phyloP scores from a whole-genome alignment of 257 asterid genomes.

The Solanum acaule region DNA sequence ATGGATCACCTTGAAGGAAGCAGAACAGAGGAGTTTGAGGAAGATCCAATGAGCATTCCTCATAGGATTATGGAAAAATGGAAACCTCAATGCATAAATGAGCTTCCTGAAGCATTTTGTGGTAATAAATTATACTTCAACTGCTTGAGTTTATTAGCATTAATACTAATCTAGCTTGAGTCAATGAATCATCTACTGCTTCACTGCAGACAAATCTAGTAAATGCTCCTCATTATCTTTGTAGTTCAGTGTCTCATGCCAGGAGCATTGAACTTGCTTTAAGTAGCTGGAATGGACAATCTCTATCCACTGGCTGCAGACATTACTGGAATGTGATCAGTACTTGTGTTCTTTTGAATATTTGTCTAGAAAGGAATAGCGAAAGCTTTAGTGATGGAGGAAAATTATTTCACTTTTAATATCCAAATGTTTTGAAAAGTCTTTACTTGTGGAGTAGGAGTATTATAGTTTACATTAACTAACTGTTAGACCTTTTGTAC shows the following conservation, averaged over 20 bases:
- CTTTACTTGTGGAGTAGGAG: neutral
- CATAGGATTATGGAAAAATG: slow-evolving; percentile 81
- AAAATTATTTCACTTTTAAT: neutral
- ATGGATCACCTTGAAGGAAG: slow-evolving; percentile 65
- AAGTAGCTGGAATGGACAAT: neutral
- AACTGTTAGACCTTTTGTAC: neutral
- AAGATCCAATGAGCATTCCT: slow-evolving; percentile 90
- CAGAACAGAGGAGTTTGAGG: slow-evolving; percentile 52
- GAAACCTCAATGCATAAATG: slow-evolving; percentile 82
- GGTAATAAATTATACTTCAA: slow-evolving; percentile 35
- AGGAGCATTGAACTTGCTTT: neutral
- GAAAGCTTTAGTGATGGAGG: neutral
- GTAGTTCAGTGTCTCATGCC: neutral
- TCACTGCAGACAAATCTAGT: neutral
- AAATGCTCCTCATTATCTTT: neutral
- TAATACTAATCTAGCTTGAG: neutral
- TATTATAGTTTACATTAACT: no score
- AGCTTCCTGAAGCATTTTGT: slow-evolving; percentile 92
- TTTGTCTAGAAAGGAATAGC: neutral
- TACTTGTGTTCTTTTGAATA: neutral
- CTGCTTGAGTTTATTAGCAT: neutral
- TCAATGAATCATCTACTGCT: neutral
- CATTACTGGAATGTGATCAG: neutral
- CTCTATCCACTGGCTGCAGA: neutral
- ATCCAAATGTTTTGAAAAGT: neutral